Evolutionary conservation across 2,329 filamentous ascomycete genomes (phyloP), one percentile per base, ranked within the genome.

Genomic region (Calonectria hawksworthii): DNA sequence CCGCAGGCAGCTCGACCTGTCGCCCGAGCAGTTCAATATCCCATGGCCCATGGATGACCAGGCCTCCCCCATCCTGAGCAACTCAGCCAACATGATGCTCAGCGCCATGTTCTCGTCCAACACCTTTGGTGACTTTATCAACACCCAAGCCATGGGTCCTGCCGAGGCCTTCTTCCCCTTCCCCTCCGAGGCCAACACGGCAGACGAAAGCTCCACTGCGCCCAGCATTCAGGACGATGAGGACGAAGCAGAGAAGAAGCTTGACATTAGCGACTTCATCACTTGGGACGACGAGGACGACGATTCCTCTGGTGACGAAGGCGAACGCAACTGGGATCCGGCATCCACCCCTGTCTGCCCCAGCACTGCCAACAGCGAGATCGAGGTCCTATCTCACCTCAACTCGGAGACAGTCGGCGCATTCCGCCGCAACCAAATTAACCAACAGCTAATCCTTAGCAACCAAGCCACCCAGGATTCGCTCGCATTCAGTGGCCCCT

Each of bases 41-140:
- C 84, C 88, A 23, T 88, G 87, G 80, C 80, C 86, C n/a, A 81
- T 84, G 64, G 82, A 86, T 70, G 80, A 86, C 47, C 84, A 88
- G 69, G 82, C 86, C 5, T 88, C 88, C 0, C 92, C 93, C 21
- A 91, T 94, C 80, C 86, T 94, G 75, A 92, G 89, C 82, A 93
- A 94, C 74, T 91, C 92, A 23, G 92, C 93, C 71, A 94, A 95
- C 74, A 89, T 96, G 77, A 96, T 96, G 94, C 92, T 96, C 86
- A 93, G 93, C 64, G 93, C 93, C 79, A 92, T 95, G 86, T 89
- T 92, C 70, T 90, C 89, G 1, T 87, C 87, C 70, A 89, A 89
- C 75, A 88, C 89, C 0, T 90, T 90, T 78, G 89, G 88, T 52
- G 89, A 91, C 79, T 89, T 89, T 73, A 86, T 92, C 84, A 90